Evolutionary conservation across 1,284 basidiomycete species (phyloP), one percentile per base, ranked within the genome.

Genomic region (Ganoderma multipileum): DNA sequence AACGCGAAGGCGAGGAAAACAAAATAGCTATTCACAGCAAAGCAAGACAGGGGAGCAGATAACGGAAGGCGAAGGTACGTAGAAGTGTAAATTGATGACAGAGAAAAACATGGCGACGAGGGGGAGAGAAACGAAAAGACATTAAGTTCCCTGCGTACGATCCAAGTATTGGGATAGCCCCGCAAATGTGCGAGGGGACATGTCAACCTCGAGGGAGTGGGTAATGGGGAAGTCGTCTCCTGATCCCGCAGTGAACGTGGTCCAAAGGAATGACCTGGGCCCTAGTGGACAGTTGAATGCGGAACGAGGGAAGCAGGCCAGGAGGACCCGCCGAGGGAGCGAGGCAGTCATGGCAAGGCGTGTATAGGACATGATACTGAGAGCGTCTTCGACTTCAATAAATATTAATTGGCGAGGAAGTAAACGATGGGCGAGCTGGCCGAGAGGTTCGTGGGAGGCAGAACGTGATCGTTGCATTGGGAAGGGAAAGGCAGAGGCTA

Each of bases 1-100:
- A 66, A 23, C 44, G 57, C 33, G 58, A 61, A 36, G 38, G 57
- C 30, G 39, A 52, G 57, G 26, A n/a, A 26, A 52, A 66, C 68
- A n/a, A 26, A 52, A 66, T 65, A 61, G 47, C 66, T 72, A 66
- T 70, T 41, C 63, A 72, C 68, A 72, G 71, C 72, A 71, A 73
- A 68, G 61, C 70, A 71, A 73, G 65, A 65, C 52, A 58, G n/a
- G 36, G 55, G 28, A 63, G 52, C 62, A 60, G 59, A 50, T 69
- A 65, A 52, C 28, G 33, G 52, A 68, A 33, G 60, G 30, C 20
- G 20, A 38, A 26, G 38, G 23, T 23, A 16, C 14, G 23, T 4
- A 28, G 28, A 42, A 44, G 11, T 33, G 33, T 36, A n/a, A 54
- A 55, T 20, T 12, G 41, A 41, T 18, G 47, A 64, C 57, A 65